Evolutionary conservation across 768 basidiomycete genomes (phyloP).

Genomic region (Coprinellus aureogranulatus): DNA sequence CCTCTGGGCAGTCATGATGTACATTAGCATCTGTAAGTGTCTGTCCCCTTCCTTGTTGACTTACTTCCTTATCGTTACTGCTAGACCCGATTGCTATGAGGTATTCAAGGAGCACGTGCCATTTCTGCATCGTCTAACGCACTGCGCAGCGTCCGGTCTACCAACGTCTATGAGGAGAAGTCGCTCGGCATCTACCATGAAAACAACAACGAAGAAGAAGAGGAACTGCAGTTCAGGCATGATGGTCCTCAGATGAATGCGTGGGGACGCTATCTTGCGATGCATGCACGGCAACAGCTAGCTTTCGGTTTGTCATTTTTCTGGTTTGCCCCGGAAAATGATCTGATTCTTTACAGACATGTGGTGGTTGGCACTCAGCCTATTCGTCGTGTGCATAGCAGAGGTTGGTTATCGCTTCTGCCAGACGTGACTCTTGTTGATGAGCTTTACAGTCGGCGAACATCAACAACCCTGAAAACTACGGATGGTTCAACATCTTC

Average conservation of each 20-base stretch:
- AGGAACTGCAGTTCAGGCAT: conserved; percentile 41
- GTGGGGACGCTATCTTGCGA: conserved; percentile 74
- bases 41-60: too few relatives aligned
- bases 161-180: conserved; percentile 91
- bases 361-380: conserved; percentile 89
- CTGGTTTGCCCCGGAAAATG: not conserved
- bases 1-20: conserved; percentile 92
- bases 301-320: conserved; percentile 67
- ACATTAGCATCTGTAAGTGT: conserved; percentile 78
- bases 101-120: conserved; percentile 26
- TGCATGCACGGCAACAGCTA: conserved; percentile 84
- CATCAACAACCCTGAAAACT: conserved; percentile 51
- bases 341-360: conserved; percentile 59
- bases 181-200: conserved; percentile 77
- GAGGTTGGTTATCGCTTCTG: too few relatives aligned
- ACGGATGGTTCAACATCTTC: conserved; percentile 83
- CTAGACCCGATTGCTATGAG: conserved; percentile 85
- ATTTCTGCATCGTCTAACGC: not conserved
- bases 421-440: too few relatives aligned
- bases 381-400: conserved; percentile 90
- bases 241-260: conserved; percentile 54
- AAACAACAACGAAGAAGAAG: conserved; percentile 46
- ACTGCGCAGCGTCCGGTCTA: conserved; percentile 72
- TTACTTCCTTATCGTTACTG: too few relatives aligned
- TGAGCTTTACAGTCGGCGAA: too few relatives aligned